Conservation (phyloP, 305 asterid genomes). For the Andrographis paniculata region DNA sequence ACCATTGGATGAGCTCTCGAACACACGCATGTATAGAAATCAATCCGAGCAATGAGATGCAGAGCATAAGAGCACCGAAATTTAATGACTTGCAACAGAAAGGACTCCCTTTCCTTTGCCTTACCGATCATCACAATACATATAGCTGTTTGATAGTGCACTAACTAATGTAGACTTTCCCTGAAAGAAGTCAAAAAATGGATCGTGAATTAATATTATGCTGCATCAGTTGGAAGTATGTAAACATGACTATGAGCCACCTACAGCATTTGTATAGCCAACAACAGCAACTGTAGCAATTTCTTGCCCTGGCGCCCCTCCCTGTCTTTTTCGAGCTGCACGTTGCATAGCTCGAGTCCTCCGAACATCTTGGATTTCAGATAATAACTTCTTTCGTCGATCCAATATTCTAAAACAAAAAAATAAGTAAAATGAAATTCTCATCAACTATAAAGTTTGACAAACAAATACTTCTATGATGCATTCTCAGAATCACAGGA, state of each 20-base stretch:
- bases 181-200: conserved; percentile 32
- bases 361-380: conserved; percentile 89
- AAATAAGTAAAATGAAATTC: conserved; percentile 5
- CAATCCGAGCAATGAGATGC: not conserved
- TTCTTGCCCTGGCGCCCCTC: conserved; percentile 54
- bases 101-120: conserved; percentile 11
- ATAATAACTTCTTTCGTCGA: conserved; percentile 59
- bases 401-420: conserved; percentile 59
- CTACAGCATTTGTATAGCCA: conserved; percentile 97
- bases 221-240: conserved; percentile 11
- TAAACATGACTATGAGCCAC: conserved; percentile 23
- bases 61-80: not conserved
- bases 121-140: conserved; percentile 88
- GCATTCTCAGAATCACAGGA: conserved; percentile 4
- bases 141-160: conserved; percentile 63
- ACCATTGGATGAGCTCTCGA: conserved; percentile 9
- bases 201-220: conserved; percentile 12
- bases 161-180: conserved; percentile 92
- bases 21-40: not conserved
- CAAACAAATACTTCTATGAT: conserved; percentile 12
- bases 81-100: not conserved
- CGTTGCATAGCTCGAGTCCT: conserved; percentile 90
- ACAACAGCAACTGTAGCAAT: conserved; percentile 84
- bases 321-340: conserved; percentile 73
- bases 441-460: conserved; percentile 5